phyloP scores from a whole-genome alignment of 495 filamentous ascomycete species.

The Xylaria nigripes region DNA sequence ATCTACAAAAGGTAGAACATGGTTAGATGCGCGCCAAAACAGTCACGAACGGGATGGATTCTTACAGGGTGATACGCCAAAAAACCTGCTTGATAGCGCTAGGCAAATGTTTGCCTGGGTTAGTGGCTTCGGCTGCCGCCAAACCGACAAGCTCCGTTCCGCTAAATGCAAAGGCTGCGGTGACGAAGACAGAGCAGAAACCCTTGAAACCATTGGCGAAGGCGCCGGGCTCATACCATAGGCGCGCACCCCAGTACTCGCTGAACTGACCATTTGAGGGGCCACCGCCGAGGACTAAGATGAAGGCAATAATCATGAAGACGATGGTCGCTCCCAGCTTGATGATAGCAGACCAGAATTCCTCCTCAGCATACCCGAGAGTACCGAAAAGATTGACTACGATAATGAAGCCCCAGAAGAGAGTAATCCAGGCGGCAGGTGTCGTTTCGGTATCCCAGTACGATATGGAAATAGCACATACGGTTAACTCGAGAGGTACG shows the following conservation, averaged over 20 bases:
- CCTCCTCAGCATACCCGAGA: conserved; percentile 65
- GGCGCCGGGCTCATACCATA: conserved; percentile 63
- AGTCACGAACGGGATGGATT: background rate
- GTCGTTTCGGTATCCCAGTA: conserved; percentile 48
- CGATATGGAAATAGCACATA: conserved; percentile 44
- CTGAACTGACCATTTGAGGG: conserved; percentile 39
- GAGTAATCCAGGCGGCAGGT: conserved; percentile 58
- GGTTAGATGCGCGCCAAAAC: background rate
- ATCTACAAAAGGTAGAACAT: conserved; percentile 18
- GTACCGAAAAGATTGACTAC: conserved; percentile 66
- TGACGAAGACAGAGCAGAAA: conserved; percentile 66
- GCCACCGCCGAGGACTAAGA: conserved; percentile 62
- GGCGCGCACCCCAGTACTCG: conserved; percentile 52
- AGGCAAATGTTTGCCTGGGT: conserved; percentile 57
- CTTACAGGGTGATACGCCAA: conserved; percentile 54
- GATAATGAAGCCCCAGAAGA: conserved; percentile 46
- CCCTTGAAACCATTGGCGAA: conserved; percentile 64
- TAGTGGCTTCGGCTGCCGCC: conserved; percentile 59
- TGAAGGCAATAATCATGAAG: conserved; percentile 65
- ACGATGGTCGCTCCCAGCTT: conserved; percentile 54
- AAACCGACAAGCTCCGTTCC: conserved; percentile 69
- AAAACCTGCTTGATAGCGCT: conserved; percentile 66
- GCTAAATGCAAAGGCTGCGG: conserved; percentile 63
- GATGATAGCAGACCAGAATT: conserved; percentile 44
- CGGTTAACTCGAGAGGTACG: conserved; percentile 48